A percentile compares a stretch with the other conserved stretches of the same genome.
phyloP scores from a whole-genome alignment of 2,329 filamentous ascomycete genomes.

The Ceratocystis variospora region DNA sequence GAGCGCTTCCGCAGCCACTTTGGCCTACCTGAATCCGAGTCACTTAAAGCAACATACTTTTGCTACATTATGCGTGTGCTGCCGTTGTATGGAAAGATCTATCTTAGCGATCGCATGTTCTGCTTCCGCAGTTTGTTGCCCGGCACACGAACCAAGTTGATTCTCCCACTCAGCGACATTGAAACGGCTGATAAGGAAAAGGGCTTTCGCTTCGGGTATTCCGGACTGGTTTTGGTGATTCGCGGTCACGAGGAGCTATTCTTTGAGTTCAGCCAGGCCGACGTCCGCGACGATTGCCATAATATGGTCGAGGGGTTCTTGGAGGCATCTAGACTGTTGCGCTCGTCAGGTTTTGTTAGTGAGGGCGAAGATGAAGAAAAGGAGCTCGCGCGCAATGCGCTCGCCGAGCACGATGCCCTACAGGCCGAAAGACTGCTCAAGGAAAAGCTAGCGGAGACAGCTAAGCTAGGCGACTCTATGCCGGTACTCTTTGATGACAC shows the following conservation, averaged over 20 bases:
- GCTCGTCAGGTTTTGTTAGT: not conserved
- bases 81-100: constrained; percentile 91
- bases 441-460: not conserved
- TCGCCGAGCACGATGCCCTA: constrained; percentile 67
- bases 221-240: constrained; percentile 83
- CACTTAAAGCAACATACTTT: constrained; percentile 77
- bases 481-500: constrained; percentile 83
- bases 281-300: constrained; percentile 74
- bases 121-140: constrained; percentile 88
- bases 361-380: constrained; percentile 39
- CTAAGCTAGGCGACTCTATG: constrained; percentile 41
- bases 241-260: constrained; percentile 90
- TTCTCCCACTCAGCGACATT: constrained; percentile 78
- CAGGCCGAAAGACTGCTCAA: constrained; percentile 31
- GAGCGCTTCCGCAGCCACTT: constrained; percentile 85
- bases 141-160: constrained; percentile 81
- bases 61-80: constrained; percentile 81
- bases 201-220: constrained; percentile 82
- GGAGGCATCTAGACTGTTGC: constrained; percentile 4
- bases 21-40: constrained; percentile 70
- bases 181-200: constrained; percentile 92
- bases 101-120: constrained; percentile 74
- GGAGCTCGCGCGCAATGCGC: constrained; percentile 58
- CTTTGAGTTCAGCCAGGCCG: constrained; percentile 73
- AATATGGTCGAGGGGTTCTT: constrained; percentile 10